These are phyloP conservation scores for Cercospora sojina DNA, from an alignment of 2,329 filamentous ascomycete genomes.

Conservation along the genomic window DNA sequence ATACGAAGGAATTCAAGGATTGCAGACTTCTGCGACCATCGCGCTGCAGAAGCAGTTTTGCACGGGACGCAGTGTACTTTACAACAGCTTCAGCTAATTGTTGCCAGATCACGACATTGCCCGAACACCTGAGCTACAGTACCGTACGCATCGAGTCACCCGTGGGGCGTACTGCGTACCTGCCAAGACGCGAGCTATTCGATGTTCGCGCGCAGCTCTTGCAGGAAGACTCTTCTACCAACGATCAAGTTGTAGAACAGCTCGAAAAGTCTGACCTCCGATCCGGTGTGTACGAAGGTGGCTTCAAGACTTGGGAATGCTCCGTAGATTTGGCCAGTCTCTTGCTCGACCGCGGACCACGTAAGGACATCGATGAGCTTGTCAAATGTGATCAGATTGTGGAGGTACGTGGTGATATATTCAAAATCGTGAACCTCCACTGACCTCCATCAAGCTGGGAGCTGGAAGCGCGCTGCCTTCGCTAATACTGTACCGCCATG, in stretches of 20 bases:
- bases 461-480: conserved; percentile 76
- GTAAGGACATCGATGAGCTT: conserved; percentile 52
- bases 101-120: conserved; percentile 57
- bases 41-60: not conserved
- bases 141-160: conserved; percentile 62
- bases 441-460: conserved; percentile 57
- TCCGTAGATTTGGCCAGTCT: conserved; percentile 75
- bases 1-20: not conserved
- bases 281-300: conserved; percentile 80
- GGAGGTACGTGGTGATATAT: conserved; percentile 39
- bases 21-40: not conserved
- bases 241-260: conserved; percentile 55
- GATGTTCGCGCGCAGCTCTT: conserved; percentile 79
- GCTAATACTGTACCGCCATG: conserved; percentile 67
- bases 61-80: not conserved
- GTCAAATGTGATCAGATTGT: conserved; percentile 51
- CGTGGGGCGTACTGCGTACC: conserved; percentile 51
- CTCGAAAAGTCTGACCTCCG: conserved; percentile 71
- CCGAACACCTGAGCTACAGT: conserved; percentile 71
- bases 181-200: conserved; percentile 77
- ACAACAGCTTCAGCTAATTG: not conserved
- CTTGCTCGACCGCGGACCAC: conserved; percentile 49
- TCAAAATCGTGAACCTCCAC: not conserved
- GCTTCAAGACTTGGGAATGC: conserved; percentile 89
- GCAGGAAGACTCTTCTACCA: conserved; percentile 58